Base-by-base conservation (phyloP, 228 moss, liverwort and hornwort genomes). In the Sphagnum fallax region DNA sequence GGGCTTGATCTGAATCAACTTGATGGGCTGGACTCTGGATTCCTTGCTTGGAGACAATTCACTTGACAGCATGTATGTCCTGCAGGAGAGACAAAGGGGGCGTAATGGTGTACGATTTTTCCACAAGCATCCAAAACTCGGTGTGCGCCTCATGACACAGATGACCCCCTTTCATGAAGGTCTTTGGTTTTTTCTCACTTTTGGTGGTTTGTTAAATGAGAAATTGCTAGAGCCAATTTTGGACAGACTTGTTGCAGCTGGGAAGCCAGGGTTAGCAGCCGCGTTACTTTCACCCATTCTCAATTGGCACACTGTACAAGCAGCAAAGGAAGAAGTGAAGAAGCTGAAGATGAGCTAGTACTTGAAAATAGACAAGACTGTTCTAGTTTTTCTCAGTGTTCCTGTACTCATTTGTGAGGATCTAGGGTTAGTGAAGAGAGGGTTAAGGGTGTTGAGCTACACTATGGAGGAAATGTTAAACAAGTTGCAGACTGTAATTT, bases 271-370 rank as follows among this genome's bases (percentile, higher is more conserved):
- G 53, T 71, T 86, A 70, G 94, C 91, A 9, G 88, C 86, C 4
- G 86, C 78, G 68, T 72, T 94, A 4, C 80, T 89, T 71, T 89
- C 84, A 9, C 94, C 94, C 0, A 77, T 86, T 13, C 79, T 91
- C 12, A 94, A 91, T 65, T 91, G 90, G 94, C 86, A 94, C 68
- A 91, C 90, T 48, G 83, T 94, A 6, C 89, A 88, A 80, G 91
- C 94, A 32, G 75, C 78, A 59, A 91, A 87, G 76, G 64, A 72
- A 72, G 94, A 94, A 79, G 75, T 80, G 55, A 75, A 53, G 67
- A 89, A 75, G 62, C 66, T 88, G 73, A 91, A 88, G 73, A 67
- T 66, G 58, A 73, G 72, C 68, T 75, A 49, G 7, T 16, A 8
- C 16, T 7, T 60, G 51, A 49, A 51, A 51, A 67, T 64, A 51